Conservation (phyloP, 164 flowering plant genomes). For the Macadamia tetraphylla region DNA sequence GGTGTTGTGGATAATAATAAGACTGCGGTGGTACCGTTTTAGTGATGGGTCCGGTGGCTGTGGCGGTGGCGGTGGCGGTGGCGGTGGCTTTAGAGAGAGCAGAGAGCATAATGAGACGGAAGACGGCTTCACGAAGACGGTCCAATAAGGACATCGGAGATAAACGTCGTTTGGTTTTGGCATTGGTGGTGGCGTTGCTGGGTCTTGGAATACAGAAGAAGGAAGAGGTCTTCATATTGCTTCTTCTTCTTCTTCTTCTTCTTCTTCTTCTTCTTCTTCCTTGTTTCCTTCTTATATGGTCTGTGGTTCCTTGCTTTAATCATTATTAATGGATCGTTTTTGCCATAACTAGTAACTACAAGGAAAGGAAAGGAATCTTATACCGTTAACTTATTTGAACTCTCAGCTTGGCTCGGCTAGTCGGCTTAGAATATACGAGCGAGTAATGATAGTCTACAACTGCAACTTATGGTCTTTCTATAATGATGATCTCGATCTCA, state of each 20-base stretch:
- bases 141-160: constrained; percentile 50
- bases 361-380: too few species aligned
- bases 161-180: constrained; percentile 14
- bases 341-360: too few species aligned
- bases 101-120: constrained; percentile 54
- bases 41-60: background rate
- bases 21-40: background rate
- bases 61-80: too few species aligned
- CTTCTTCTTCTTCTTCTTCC: constrained; percentile 2
- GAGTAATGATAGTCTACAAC: too few species aligned
- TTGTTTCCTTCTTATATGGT: too few species aligned
- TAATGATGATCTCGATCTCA: too few species aligned
- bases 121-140: constrained; percentile 53
- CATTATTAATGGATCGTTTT: too few species aligned
- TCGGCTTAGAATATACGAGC: too few species aligned
- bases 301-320: too few species aligned
- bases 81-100: constrained; percentile 35
- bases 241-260: constrained; percentile 21
- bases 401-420: too few species aligned
- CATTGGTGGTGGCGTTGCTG: constrained; percentile 1
- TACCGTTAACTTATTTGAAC: too few species aligned
- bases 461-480: too few species aligned
- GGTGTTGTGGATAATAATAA: constrained; percentile 24
- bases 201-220: constrained; percentile 42
- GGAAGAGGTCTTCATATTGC: background rate